Conservation (phyloP, 352 stramenopile species). For the Pythium utonaiense region DNA sequence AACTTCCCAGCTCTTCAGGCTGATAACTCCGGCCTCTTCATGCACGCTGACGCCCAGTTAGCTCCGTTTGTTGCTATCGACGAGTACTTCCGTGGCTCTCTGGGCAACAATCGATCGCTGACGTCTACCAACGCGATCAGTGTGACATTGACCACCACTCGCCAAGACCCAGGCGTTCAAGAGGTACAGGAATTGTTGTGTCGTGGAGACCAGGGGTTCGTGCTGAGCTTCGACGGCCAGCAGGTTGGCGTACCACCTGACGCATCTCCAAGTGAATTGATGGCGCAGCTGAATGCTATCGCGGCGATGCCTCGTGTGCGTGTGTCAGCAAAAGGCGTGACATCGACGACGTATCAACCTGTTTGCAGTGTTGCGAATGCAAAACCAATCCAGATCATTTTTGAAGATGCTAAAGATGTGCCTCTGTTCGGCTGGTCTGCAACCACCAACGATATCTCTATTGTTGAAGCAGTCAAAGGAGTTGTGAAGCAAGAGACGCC, state of each 20-base stretch:
- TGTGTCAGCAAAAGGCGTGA: slow-evolving; percentile 34
- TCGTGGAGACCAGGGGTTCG: slow-evolving; percentile 43
- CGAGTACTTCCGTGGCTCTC: slow-evolving; percentile 47
- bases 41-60: slow-evolving; percentile 48
- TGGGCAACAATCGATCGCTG: slow-evolving; percentile 71
- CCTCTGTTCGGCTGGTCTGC: slow-evolving; percentile 46
- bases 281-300: slow-evolving; percentile 50
- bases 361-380: slow-evolving; percentile 58
- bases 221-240: slow-evolving; percentile 30
- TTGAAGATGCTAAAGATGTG: slow-evolving; percentile 48
- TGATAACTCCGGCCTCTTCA: slow-evolving; percentile 37
- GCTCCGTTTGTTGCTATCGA: slow-evolving; percentile 46
- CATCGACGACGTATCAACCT: slow-evolving; percentile 32
- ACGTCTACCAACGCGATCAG: slow-evolving; percentile 43
- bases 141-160: slow-evolving; percentile 45
- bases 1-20: slow-evolving; percentile 43
- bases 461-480: slow-evolving; percentile 61
- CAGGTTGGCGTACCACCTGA: slow-evolving; percentile 33
- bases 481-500: slow-evolving; percentile 24
- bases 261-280: slow-evolving; percentile 45
- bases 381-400: slow-evolving; percentile 51
- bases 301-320: slow-evolving; percentile 33
- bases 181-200: slow-evolving; percentile 69
- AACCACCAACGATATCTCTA: slow-evolving; percentile 57
- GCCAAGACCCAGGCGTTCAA: slow-evolving; percentile 59